A percentile compares a stretch with the other conserved stretches of the same genome.
Evolutionary conservation across 2,329 filamentous ascomycete species (phyloP).

Genomic region (Juglanconis oblonga): DNA sequence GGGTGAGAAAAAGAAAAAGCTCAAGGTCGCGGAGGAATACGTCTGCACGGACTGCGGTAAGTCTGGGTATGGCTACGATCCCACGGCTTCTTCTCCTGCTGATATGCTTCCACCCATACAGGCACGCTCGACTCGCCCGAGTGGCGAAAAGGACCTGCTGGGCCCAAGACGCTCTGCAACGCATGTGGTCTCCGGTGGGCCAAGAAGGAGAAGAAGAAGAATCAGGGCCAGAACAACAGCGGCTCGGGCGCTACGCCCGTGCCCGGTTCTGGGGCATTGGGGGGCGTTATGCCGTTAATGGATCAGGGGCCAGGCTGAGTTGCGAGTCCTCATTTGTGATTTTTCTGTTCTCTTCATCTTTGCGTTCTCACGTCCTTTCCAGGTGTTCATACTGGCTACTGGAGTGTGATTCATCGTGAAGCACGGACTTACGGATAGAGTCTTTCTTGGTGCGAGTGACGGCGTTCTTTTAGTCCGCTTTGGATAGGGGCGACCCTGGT

Average conservation of each 20-base stretch:
- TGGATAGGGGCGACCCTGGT: too few relatives aligned
- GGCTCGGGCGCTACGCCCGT: background rate
- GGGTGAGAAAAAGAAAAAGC: conserved; percentile 82
- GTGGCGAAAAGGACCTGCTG: conserved; percentile 91
- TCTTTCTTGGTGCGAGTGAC: too few relatives aligned
- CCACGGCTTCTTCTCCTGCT: background rate
- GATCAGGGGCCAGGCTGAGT: conserved; percentile 13
- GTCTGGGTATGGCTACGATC: conserved; percentile 24
- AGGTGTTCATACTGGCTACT: too few relatives aligned
- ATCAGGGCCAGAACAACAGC: conserved; percentile 20
- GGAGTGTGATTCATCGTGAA: too few relatives aligned
- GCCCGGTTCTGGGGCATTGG: conserved; percentile 2
- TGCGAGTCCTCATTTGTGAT: background rate
- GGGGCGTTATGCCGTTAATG: conserved; percentile 2
- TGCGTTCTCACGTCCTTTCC: background rate
- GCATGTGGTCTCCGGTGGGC: conserved; percentile 79
- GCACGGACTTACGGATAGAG: too few relatives aligned
- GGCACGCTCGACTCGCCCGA: conserved; percentile 87
- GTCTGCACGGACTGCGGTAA: conserved; percentile 90
- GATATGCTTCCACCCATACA: conserved; percentile 27
- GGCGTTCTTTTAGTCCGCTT: too few relatives aligned
- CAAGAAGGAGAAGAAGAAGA: conserved; percentile 76
- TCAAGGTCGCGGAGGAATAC: conserved; percentile 82
- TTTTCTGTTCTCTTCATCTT: background rate
- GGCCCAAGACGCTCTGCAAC: conserved; percentile 93